A percentile compares a stretch with the other conserved stretches of the same genome.
phyloP scores from a whole-genome alignment of 2,329 filamentous ascomycete genomes.

The Ceratocystis papillata region DNA sequence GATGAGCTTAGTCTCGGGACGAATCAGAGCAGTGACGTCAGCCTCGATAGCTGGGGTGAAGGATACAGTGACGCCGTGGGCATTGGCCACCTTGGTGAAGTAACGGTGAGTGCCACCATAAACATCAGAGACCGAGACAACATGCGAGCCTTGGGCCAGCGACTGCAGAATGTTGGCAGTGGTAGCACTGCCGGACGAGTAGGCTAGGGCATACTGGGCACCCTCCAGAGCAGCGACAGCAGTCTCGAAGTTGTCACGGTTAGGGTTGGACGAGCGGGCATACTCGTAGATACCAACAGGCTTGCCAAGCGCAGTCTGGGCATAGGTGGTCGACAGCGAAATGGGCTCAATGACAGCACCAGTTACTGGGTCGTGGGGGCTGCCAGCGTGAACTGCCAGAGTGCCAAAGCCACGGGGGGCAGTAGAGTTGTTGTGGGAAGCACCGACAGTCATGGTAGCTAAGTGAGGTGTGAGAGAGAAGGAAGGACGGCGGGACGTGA shows the following conservation, averaged over 20 bases:
- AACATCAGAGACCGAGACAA: conserved; percentile 92
- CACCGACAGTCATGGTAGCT: conserved; percentile 20
- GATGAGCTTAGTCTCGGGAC: conserved; percentile 78
- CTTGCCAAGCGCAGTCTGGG: conserved; percentile 77
- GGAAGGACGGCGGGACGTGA: background rate
- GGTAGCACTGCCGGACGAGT: conserved; percentile 85
- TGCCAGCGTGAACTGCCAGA: conserved; percentile 85
- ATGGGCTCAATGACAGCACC: conserved; percentile 95
- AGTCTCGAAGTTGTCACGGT: conserved; percentile 86
- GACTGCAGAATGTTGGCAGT: conserved; percentile 91
- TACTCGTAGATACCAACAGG: conserved; percentile 89
- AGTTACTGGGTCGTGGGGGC: conserved; percentile 79
- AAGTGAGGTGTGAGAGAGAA: background rate
- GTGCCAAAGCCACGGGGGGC: conserved; percentile 79
- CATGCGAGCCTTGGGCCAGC: conserved; percentile 79
- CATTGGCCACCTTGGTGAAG: conserved; percentile 93
- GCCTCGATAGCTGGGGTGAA: conserved; percentile 89
- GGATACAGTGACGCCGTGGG: conserved; percentile 87
- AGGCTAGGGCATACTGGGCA: conserved; percentile 84
- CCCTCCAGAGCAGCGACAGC: conserved; percentile 88
- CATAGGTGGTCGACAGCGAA: conserved; percentile 91
- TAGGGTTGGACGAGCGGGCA: conserved; percentile 85
- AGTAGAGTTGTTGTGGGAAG: conserved; percentile 37
- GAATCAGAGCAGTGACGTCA: conserved; percentile 75
- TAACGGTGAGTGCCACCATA: conserved; percentile 97